Evolutionary conservation across 225 moss, liverwort and hornwort genomes (phyloP), one percentile per base, ranked within the genome.

Genomic region (Neckera pumila): DNA sequence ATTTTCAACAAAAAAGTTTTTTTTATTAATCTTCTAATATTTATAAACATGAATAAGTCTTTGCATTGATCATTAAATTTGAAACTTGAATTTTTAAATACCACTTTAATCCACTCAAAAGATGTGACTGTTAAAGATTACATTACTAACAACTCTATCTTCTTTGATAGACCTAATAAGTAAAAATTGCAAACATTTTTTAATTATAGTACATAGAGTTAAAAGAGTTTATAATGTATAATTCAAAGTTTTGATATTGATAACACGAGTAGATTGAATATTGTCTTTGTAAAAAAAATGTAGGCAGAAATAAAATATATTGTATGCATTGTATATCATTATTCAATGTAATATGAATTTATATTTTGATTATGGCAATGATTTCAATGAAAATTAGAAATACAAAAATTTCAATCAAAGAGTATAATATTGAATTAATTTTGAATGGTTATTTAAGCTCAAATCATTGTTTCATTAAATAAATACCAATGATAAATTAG

Each of bases 121-220:
- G 90, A 83, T 88, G 92, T 88, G 83, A 79, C 88, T 20, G 0
- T 87, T 87, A 76, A 74, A 25, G 15, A 54, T 47, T 40, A 36
- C 0, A 38, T 30, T 22, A 47, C n/a, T n/a, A n/a, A n/a, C 3
- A 83, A 34, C 0, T 18, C 12, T 19, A 13, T 36, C 40, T 34
- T 70, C 56, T 49, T 63, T 38, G 16, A 51, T 59, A n/a, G 14
- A 57, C 3, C 36, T 36, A 36, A 43, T 1, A 84, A 19, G 4
- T 0, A 31, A 80, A 64, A 15, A 12, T 40, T 34, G 1, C 2
- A n/a, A 27, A 30, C 1, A 5, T 1, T 3, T 31, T 34, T 36
- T 19, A 11, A 43, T 43, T 17, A 33, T 0, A 1, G 0, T 30
- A 17, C 2, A 43, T 4, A 3, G 3, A 17, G 0, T 30, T 30